phyloP scores from a whole-genome alignment of 768 basidiomycete genomes.

The Lentinula aciculospora region DNA sequence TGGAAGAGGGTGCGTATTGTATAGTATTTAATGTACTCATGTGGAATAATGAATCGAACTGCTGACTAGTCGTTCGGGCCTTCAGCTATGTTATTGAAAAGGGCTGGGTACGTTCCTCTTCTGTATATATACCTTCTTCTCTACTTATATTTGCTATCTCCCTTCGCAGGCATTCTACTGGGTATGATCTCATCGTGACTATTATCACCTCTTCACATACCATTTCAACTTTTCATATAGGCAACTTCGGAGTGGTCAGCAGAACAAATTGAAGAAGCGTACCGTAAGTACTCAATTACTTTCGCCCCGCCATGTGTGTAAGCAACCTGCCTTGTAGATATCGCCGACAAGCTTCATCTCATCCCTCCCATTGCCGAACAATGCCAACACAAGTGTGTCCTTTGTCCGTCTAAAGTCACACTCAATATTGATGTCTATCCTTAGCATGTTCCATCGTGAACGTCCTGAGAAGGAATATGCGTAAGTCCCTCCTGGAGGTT shows the following conservation, averaged over 20 bases:
- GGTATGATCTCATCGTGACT: conserved; percentile 15
- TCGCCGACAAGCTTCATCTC: conserved; percentile 63
- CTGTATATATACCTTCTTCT: background rate
- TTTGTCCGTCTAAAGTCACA: background rate
- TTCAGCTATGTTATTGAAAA: conserved; percentile 75
- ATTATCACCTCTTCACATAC: background rate
- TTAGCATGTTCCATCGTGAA: conserved; percentile 72
- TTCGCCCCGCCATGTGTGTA: background rate
- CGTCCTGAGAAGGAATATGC: conserved; percentile 76
- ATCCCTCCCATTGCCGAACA: conserved; percentile 74
- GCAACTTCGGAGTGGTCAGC: conserved; percentile 79
- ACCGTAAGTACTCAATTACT: conserved; percentile 32
- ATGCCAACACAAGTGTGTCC: conserved; percentile 58
- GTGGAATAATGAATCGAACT: background rate
- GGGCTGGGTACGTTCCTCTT: conserved; percentile 44
- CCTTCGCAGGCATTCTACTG: conserved; percentile 59
- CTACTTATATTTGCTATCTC: background rate
- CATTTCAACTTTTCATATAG: background rate
- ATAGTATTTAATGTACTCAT: background rate
- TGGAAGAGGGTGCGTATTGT: conserved; percentile 48
- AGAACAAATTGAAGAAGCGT: conserved; percentile 59
- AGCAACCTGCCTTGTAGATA: conserved; percentile 36
- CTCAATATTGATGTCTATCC: background rate
- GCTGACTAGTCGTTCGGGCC: conserved; percentile 50
- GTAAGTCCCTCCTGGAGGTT: conserved; percentile 24